Percentiles rank a stretch among this genome's conserved stretches.
Evolutionary conservation across 2,329 filamentous ascomycete genomes (phyloP).

Genomic region (Colletotrichum sp.): DNA sequence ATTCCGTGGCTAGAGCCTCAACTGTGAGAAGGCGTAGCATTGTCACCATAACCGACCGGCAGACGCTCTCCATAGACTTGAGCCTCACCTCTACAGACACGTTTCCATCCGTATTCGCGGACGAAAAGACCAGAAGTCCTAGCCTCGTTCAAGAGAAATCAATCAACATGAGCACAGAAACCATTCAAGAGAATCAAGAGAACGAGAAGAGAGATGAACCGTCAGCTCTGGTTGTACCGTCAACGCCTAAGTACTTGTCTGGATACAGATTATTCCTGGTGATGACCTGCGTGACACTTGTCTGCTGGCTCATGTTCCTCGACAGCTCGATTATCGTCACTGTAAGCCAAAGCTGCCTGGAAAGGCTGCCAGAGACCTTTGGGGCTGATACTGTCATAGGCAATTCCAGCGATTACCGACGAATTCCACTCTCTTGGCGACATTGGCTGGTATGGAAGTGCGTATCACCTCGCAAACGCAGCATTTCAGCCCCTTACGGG

Average conservation of each 20-base stretch:
- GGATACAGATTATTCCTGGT: conserved; percentile 26
- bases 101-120: neutral
- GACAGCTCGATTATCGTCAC: conserved; percentile 41
- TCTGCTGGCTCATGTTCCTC: conserved; percentile 27
- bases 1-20: neutral
- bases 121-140: neutral
- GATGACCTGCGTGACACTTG: conserved; percentile 21
- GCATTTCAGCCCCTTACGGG: conserved; percentile 33
- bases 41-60: neutral
- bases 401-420: conserved; percentile 38
- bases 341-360: conserved; percentile 23
- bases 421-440: conserved; percentile 43
- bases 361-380: neutral
- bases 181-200: neutral
- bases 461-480: conserved; percentile 35
- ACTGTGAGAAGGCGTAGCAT: neutral
- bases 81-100: conserved; percentile 1
- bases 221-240: neutral
- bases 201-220: neutral
- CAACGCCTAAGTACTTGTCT: neutral
- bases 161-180: neutral
- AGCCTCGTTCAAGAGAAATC: neutral
- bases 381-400: neutral
- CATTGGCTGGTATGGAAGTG: conserved; percentile 50
- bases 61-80: neutral